phyloP scores from a whole-genome alignment of 148 eudicot species.

The Talinum fruticosum region DNA sequence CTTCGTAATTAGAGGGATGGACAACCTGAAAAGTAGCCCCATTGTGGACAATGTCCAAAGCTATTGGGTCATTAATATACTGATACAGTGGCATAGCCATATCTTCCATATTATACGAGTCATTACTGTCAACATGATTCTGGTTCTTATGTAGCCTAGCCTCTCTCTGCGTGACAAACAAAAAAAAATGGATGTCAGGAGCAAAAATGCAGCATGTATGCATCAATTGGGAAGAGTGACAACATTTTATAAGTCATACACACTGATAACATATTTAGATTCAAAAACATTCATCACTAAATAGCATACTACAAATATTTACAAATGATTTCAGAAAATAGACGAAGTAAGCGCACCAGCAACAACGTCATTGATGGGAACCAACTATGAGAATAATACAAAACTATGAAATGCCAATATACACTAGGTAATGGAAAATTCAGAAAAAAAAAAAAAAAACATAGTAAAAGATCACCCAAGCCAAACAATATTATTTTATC shows the following conservation, averaged over 20 bases:
- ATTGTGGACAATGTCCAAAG: slow-evolving; percentile 83
- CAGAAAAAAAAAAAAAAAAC: background rate
- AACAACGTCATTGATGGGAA: background rate
- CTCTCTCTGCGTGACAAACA: slow-evolving; percentile 60
- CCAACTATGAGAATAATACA: background rate
- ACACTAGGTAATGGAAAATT: background rate
- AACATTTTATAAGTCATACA: background rate
- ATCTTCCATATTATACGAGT: slow-evolving; percentile 74
- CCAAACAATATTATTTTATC: background rate
- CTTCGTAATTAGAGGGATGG: slow-evolving; percentile 1
- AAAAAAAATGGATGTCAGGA: slow-evolving; percentile 2
- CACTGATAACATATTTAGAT: background rate
- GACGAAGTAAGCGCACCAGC: background rate
- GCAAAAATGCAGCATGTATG: background rate
- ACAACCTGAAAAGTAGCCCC: slow-evolving; percentile 98
- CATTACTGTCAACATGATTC: slow-evolving; percentile 29
- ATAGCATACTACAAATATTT: no score
- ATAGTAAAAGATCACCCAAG: background rate
- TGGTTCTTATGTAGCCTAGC: slow-evolving; percentile 41
- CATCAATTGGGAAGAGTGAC: background rate
- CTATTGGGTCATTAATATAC: slow-evolving; percentile 73
- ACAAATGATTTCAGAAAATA: background rate
- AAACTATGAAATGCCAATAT: background rate
- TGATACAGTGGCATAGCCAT: slow-evolving; percentile 77
- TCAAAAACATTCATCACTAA: background rate